These are phyloP conservation scores for Xeromyces bisporus DNA, from an alignment of 495 filamentous ascomycete genomes.

Conservation along the genomic window DNA sequence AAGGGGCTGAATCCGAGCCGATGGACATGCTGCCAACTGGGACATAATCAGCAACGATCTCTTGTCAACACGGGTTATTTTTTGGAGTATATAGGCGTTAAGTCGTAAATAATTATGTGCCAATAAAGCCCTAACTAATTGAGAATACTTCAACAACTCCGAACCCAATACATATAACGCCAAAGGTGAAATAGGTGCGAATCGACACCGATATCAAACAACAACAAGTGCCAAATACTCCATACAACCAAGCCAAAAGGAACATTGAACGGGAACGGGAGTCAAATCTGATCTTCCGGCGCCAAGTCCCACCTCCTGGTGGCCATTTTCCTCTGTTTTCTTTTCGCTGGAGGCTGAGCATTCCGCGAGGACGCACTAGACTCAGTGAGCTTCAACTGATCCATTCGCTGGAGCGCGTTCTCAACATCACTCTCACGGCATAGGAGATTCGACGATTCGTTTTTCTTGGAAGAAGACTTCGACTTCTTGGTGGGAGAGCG, in stretches of 20 bases:
- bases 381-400: conserved; percentile 26
- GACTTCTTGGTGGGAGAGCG: conserved; percentile 31
- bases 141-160: too few relatives aligned
- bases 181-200: too few relatives aligned
- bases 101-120: too few relatives aligned
- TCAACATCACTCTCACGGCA: conserved; percentile 29
- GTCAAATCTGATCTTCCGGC: conserved; percentile 34
- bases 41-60: too few relatives aligned
- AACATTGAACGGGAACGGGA: too few relatives aligned
- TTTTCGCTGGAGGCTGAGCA: conserved; percentile 18
- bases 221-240: too few relatives aligned
- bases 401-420: conserved; percentile 25
- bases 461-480: conserved; percentile 15
- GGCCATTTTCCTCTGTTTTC: conserved; percentile 34
- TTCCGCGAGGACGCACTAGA: conserved; percentile 17
- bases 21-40: background rate
- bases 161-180: too few relatives aligned
- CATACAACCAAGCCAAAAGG: too few relatives aligned
- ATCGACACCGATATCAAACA: too few relatives aligned
- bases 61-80: too few relatives aligned
- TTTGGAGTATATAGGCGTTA: too few relatives aligned
- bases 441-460: conserved; percentile 10
- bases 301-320: conserved; percentile 39
- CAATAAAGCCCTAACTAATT: too few relatives aligned
- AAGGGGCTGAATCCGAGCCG: background rate